Base-by-base conservation (phyloP, 2,329 filamentous ascomycete genomes). In the Beauveria medogensis region DNA sequence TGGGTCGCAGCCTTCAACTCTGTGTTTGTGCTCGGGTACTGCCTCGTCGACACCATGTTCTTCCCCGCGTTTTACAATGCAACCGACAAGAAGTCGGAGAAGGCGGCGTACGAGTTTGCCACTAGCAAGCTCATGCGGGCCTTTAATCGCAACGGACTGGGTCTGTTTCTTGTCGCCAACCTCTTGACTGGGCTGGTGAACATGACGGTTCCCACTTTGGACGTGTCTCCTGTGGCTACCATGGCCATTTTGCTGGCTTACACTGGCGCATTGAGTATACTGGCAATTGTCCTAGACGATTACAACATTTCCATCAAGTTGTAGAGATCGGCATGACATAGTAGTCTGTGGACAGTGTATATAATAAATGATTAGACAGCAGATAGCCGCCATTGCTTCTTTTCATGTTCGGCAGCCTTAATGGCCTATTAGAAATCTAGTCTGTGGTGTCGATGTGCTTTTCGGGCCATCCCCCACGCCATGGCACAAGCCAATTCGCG, bases 1-100 rank as follows among this genome's bases (percentile, higher is more conserved):
- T 97, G 93, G 92, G 88, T 96, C 8, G 82, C 87, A n/a, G 88
- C 91, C 3, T 97, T 94, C 79, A 99, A 97, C 77, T 87, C 84
- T 63, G 80, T 82, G n/a, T 91, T 96, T 71, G 78, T 99, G 10
- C 78, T 90, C 8, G 80, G 88, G 1, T 96, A 93, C 72, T 92
- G 87, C 68, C 71, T 87, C 16, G 81, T 94, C 26, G 93, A 99
- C 72, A 86, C 83, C 3, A 28, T 90, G 3, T 86, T 92, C 72
- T 96, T 96, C 72, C 90, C 91, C 0, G 77, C 80, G 2, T 82
- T 88, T 6, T 84, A 91, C 72, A 84, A 81, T 64, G 82, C 84
- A 2, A 74, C 74, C 1, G 78, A 81, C 59, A 69, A 72, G 14
- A 78, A 77, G 66, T 76, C 80, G 0, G 91, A 94, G 71, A 78